Percentiles rank a stretch among this genome's conserved stretches.
These are phyloP conservation scores for Tylopilus plumbeoviolaceoides DNA, from an alignment of 768 basidiomycete species.

Conservation along the genomic window DNA sequence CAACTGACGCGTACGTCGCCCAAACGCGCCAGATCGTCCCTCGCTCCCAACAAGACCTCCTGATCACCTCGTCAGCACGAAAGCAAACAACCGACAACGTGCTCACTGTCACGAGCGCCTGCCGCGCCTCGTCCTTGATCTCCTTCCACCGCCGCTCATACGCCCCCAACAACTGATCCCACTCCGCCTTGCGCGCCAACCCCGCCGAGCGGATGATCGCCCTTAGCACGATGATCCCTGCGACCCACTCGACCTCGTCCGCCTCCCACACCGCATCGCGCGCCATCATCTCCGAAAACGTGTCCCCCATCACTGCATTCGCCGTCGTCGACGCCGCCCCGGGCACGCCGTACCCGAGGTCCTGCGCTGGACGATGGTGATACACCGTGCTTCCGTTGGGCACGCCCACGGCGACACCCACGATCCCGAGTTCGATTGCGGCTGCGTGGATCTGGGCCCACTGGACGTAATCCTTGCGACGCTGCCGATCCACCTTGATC, in stretches of 20 bases:
- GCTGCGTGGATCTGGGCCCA: constrained; percentile 67
- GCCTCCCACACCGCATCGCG: constrained; percentile 64
- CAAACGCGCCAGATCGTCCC: constrained; percentile 49
- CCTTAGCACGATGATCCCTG: constrained; percentile 54
- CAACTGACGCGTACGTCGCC: constrained; percentile 25
- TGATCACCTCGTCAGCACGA: constrained; percentile 18
- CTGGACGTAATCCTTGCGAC: constrained; percentile 60
- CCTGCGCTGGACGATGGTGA: constrained; percentile 30
- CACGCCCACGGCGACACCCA: constrained; percentile 18
- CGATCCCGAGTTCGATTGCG: constrained; percentile 55
- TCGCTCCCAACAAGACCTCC: constrained; percentile 50
- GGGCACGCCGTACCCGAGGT: constrained; percentile 38
- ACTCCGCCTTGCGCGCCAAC: constrained; percentile 48
- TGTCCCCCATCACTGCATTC: constrained; percentile 25
- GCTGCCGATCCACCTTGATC: constrained; percentile 54
- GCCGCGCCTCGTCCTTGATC: constrained; percentile 63
- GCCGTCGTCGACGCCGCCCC: not conserved
- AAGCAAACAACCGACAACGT: not conserved
- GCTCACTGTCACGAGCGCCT: constrained; percentile 55
- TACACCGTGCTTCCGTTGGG: constrained; percentile 22
- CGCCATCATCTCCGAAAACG: constrained; percentile 56
- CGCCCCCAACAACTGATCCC: constrained; percentile 49
- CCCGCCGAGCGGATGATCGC: constrained; percentile 54
- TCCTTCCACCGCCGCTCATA: constrained; percentile 71
- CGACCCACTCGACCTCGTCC: constrained; percentile 68